Conservation (phyloP, 495 filamentous ascomycete species). For the Podospora fimiseda region DNA sequence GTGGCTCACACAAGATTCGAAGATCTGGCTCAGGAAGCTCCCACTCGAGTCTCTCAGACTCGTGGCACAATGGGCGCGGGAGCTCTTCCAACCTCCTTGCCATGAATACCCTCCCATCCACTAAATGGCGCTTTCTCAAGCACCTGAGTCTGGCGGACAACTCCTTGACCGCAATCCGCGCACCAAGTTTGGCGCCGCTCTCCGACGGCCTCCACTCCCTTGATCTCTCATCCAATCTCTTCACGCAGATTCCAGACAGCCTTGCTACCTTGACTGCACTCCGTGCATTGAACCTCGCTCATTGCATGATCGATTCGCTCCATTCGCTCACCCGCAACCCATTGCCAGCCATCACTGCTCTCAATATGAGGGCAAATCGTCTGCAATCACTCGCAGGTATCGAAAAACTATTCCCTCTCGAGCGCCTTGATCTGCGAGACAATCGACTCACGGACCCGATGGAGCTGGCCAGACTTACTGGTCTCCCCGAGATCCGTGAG, state of each 20-base stretch:
- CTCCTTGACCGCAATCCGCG: slow-evolving; percentile 68
- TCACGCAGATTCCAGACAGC: slow-evolving; percentile 85
- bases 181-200: slow-evolving; percentile 68
- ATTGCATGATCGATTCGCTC: slow-evolving; percentile 95
- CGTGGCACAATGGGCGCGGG: slow-evolving; percentile 53
- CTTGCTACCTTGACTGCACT: slow-evolving; percentile 74
- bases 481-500: slow-evolving; percentile 84
- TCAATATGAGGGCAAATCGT: slow-evolving; percentile 88
- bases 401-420: slow-evolving; percentile 79
- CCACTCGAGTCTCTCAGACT: slow-evolving; percentile 73
- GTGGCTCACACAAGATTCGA: slow-evolving; percentile 62
- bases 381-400: slow-evolving; percentile 84
- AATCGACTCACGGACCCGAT: slow-evolving; percentile 86
- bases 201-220: slow-evolving; percentile 82
- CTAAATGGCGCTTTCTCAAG: slow-evolving; percentile 90
- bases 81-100: slow-evolving; percentile 68
- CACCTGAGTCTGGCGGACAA: slow-evolving; percentile 92
- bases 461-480: slow-evolving; percentile 83
- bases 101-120: slow-evolving; percentile 60
- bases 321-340: slow-evolving; percentile 82
- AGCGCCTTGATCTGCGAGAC: slow-evolving; percentile 85
- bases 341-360: slow-evolving; percentile 83
- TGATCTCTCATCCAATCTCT: slow-evolving; percentile 86
- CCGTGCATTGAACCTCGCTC: slow-evolving; percentile 82
- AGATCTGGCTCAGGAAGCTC: slow-evolving; percentile 89